Conservation (phyloP, 129 eudicot genomes). For the Pittosporum tobira region DNA sequence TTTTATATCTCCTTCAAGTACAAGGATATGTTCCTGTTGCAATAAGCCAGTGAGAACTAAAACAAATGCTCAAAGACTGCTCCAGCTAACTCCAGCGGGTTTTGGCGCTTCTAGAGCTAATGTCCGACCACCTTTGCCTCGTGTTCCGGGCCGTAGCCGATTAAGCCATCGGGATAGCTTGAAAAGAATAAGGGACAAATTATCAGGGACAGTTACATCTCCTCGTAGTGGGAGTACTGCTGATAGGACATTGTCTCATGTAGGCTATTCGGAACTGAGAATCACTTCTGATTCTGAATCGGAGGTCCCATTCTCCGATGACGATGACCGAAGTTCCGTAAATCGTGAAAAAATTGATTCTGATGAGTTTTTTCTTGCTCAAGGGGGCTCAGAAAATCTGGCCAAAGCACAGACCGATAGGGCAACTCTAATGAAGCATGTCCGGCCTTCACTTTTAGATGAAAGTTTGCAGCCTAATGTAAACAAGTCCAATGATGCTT, state of each 20-base stretch:
- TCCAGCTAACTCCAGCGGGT: conserved; percentile 27
- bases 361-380: conserved; percentile 12
- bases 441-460: conserved; percentile 19
- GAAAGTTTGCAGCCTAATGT: conserved; percentile 20
- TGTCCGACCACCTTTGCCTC: conserved; percentile 82
- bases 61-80: conserved; percentile 41
- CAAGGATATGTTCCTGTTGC: conserved; percentile 68
- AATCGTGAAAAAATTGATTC: conserved; percentile 9
- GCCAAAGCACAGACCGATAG: conserved; percentile 12
- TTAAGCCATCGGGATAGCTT: conserved; percentile 53
- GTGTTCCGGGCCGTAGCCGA: conserved; percentile 41
- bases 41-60: conserved; percentile 39
- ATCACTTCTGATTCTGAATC: conserved; percentile 66
- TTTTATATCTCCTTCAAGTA: conserved; percentile 26
- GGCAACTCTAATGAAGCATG: conserved; percentile 15
- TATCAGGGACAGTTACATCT: conserved; percentile 23
- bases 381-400: not conserved
- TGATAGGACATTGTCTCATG: conserved; percentile 28
- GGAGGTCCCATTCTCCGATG: conserved; percentile 54
- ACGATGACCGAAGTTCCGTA: conserved; percentile 34
- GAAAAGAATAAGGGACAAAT: conserved; percentile 45
- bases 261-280: conserved; percentile 50
- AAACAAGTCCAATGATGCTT: conserved; percentile 16
- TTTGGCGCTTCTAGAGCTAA: conserved; percentile 45
- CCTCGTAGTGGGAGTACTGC: conserved; percentile 16